Evolutionary conservation across 495 filamentous ascomycete genomes (phyloP).

Genomic region (Bacidia gigantensis): DNA sequence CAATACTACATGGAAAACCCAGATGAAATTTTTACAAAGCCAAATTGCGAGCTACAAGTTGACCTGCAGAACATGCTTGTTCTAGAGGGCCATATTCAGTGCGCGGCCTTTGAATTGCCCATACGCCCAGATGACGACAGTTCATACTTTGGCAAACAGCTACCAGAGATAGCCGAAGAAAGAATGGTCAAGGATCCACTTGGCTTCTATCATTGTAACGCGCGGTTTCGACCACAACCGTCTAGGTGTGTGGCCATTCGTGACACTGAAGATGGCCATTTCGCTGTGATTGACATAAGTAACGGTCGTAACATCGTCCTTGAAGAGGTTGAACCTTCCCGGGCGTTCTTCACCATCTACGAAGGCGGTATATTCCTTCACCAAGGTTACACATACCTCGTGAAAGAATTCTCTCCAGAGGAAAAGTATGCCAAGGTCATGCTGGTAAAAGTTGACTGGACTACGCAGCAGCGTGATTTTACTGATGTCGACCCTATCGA

Average conservation of each 20-base stretch:
- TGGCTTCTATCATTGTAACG: constrained; percentile 82
- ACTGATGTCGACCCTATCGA: constrained; percentile 91
- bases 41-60: constrained; percentile 77
- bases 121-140: constrained; percentile 62
- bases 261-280: constrained; percentile 84
- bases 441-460: constrained; percentile 89
- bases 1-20: constrained; percentile 97
- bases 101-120: constrained; percentile 90
- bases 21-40: constrained; percentile 87
- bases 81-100: constrained; percentile 87
- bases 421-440: constrained; percentile 58
- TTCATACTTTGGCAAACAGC: constrained; percentile 64
- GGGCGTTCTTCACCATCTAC: constrained; percentile 91
- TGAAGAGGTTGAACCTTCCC: constrained; percentile 89
- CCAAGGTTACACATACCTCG: constrained; percentile 81
- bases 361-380: constrained; percentile 97
- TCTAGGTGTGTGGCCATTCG: constrained; percentile 76
- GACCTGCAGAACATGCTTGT: constrained; percentile 86
- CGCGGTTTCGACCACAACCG: constrained; percentile 74
- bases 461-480: constrained; percentile 81
- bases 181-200: constrained; percentile 57
- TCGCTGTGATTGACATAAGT: constrained; percentile 83
- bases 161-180: constrained; percentile 57
- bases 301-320: constrained; percentile 70
- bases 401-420: constrained; percentile 76